Conservation (phyloP, 805 yeast genomes). For the Metschnikowia bowlesiae region DNA sequence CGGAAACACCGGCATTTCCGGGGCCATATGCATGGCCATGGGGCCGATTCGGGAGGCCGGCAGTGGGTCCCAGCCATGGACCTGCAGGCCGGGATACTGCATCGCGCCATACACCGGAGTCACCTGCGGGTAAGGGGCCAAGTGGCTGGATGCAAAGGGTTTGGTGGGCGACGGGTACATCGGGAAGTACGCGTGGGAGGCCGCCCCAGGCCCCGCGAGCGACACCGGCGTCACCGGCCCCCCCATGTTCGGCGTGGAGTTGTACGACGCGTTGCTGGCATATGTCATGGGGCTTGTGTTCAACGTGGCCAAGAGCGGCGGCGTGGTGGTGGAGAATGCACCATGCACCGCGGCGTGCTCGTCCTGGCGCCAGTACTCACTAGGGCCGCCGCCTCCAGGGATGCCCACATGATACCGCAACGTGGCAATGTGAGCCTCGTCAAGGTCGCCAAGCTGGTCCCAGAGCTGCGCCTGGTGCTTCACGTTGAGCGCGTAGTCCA, state of each 20-base stretch:
- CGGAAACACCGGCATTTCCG: background rate
- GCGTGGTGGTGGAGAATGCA: background rate
- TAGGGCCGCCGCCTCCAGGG: background rate
- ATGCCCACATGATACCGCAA: conserved; percentile 6
- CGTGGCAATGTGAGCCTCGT: conserved; percentile 2
- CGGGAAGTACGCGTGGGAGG: conserved; percentile 2
- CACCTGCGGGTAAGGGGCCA: background rate
- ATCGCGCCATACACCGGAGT: background rate
- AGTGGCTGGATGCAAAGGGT: background rate
- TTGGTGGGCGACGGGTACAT: conserved; percentile 9
- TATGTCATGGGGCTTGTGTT: conserved; percentile 10
- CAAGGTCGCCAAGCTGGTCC: conserved; percentile 6
- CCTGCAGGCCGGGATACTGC: background rate
- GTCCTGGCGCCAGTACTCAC: background rate
- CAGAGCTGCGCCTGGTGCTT: conserved; percentile 11
- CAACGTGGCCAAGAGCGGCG: conserved; percentile 10
- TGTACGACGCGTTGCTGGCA: conserved; percentile 5
- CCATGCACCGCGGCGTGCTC: background rate
- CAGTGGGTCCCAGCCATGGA: background rate
- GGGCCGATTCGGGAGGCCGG: background rate
- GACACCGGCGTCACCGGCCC: conserved; percentile 11
- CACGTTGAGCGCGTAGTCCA: conserved; percentile 11
- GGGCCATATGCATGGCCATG: conserved; percentile 2
- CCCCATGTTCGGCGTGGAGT: conserved; percentile 6
- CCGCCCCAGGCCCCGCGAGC: conserved; percentile 1